Evolutionary conservation across 495 filamentous ascomycete species (phyloP), one percentile per base, ranked within the genome.

Genomic region (Astrocystis sublimbata): DNA sequence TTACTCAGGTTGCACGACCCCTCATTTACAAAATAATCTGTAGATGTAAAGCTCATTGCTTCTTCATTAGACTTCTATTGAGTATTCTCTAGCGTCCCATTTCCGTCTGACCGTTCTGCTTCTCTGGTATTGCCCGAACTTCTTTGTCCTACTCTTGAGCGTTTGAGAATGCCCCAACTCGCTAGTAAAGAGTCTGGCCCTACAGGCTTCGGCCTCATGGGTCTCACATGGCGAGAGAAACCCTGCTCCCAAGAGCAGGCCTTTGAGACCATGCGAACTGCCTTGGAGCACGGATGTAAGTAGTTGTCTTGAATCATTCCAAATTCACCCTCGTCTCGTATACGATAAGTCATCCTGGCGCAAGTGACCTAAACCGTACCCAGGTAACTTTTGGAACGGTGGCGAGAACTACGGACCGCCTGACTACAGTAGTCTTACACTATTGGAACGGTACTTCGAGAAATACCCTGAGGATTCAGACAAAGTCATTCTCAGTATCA

Each of bases 321-420:
- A 7, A 23, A 2, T 24, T 12, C 6, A 10, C 9, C 45, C 3
- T 21, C 6, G 26, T 49, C 50, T 68, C 76, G n/a, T 73, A 76
- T 35, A 35, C 5, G 33, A 35, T 35, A 10, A 35, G n/a, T n/a
- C n/a, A n/a, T n/a, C n/a, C n/a, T n/a, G n/a, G n/a, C n/a, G n/a
- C n/a, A n/a, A n/a, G n/a, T n/a, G n/a, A n/a, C n/a, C n/a, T n/a
- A n/a, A n/a, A n/a, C n/a, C n/a, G n/a, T n/a, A n/a, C n/a, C n/a
- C 33, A 9, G 89, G 89, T 38, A 72, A 81, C 82, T 85, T 90
- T 73, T 93, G 89, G 89, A 92, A 92, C 70, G 90, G 81, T 46
- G 89, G 87, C 63, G 88, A 92, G 64, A 81, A 94, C 68, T 96
- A 96, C 75, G 91, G 91, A 46, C 79, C 85, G 0, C 82, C 84